phyloP scores from a whole-genome alignment of 169 alveolate genomes.

The Cryptosporidium xiaoi region DNA sequence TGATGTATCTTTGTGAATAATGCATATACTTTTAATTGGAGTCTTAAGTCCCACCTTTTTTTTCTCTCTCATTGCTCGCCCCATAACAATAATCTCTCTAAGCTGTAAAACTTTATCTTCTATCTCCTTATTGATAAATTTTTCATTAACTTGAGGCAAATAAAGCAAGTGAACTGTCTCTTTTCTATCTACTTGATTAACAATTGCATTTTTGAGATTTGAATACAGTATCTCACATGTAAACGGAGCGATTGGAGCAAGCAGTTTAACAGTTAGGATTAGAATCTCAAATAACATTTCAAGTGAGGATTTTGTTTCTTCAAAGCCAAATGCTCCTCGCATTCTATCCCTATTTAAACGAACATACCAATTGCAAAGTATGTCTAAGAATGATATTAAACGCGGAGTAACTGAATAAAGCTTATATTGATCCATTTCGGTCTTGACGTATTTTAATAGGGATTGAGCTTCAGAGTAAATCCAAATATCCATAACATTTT shows the following conservation, averaged over 20 bases:
- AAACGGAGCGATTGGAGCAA: slow-evolving; percentile 94
- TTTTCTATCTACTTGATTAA: slow-evolving; percentile 77
- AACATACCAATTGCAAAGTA: slow-evolving; percentile 96
- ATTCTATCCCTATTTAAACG: slow-evolving; percentile 96
- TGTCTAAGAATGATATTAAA: slow-evolving; percentile 93
- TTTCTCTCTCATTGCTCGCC: slow-evolving; percentile 92
- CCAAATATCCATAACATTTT: slow-evolving; percentile 96
- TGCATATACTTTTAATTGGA: slow-evolving; percentile 86
- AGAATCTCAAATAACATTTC: slow-evolving; percentile 90
- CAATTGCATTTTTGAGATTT: slow-evolving; percentile 89
- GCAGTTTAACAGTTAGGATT: slow-evolving; percentile 84
- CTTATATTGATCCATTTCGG: slow-evolving; percentile 95
- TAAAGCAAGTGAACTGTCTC: slow-evolving; percentile 89
- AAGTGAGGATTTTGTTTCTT: slow-evolving; percentile 87
- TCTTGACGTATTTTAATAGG: slow-evolving; percentile 85
- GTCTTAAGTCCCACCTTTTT: slow-evolving; percentile 89
- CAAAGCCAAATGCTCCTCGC: slow-evolving; percentile 94
- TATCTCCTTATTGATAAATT: slow-evolving; percentile 84
- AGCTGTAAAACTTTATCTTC: slow-evolving; percentile 81
- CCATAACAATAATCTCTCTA: slow-evolving; percentile 88
- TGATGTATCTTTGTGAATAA: slow-evolving; percentile 84
- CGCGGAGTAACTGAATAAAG: slow-evolving; percentile 96
- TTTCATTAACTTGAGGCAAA: slow-evolving; percentile 84
- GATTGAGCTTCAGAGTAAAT: slow-evolving; percentile 90
- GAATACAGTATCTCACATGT: slow-evolving; percentile 92